Base-by-base conservation (phyloP, 805 yeast species). In the Zygoascus biomembranicola region DNA sequence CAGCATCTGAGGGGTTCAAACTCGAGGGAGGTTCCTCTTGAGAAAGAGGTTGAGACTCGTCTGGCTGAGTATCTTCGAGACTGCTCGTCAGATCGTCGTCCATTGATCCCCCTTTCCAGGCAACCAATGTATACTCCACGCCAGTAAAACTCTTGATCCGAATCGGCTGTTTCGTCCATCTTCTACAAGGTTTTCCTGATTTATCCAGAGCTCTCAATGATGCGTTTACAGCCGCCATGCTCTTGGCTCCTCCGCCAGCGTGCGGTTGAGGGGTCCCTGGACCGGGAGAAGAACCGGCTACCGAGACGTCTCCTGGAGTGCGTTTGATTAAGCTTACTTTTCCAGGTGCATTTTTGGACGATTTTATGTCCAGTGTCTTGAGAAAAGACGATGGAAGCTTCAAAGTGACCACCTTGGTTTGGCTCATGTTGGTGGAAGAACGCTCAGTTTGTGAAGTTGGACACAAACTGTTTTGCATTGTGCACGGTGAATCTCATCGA, bases 141-240 rank as follows among this genome's bases (percentile, higher is more conserved):
- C 80, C 80, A 0, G 81, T 76, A 56, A 78, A 77, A 26, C 75
- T 69, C 53, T 69, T 71, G 41, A 78, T 61, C 11, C 63, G 63
- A 9, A 76, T 51, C 0, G 73, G 73, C 47, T 65, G 62, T 55
- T 71, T 71, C 9, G 53, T 56, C 82, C 82, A 78, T 53, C 66
- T 67, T 47, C 81, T 66, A 47, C 74, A 70, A 16, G 74, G 73
- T 39, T 62, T 66, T 2, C 77, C 77, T 20, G 72, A 62, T 19
- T 76, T 70, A 56, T 77, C 79, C 31, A 78, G 61, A 1, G 68
- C 72, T 32, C 68, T 55, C 35, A 69, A 56, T 23, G 63, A 56
- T 35, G 72, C 72, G 51, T 70, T 70, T 11, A 69, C 69, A 2
- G 63, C 50, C 11, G 57, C 49, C 50, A 42, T 42, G 13, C 52